A percentile compares a stretch with the other conserved stretches of the same genome.
These are phyloP conservation scores for Trichoderma sp. DNA, from an alignment of 2,329 filamentous ascomycete species.

Conservation along the genomic window DNA sequence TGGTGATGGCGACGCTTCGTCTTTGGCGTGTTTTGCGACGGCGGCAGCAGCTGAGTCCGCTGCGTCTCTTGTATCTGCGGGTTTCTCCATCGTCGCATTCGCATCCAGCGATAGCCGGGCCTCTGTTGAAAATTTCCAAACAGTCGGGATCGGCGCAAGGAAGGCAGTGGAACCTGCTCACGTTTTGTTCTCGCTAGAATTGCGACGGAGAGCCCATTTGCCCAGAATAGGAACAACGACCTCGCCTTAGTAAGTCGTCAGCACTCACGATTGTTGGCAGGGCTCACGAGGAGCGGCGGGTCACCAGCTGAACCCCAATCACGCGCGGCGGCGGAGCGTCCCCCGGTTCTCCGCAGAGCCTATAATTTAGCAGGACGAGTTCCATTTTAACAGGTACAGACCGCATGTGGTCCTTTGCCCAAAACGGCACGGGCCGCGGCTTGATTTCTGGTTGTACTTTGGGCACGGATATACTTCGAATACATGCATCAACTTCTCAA, in stretches of 20 bases:
- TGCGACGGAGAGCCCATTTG: background rate
- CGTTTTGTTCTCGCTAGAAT: background rate
- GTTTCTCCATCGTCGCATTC: conserved; percentile 19
- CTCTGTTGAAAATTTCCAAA: background rate
- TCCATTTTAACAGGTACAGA: background rate
- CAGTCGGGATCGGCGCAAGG: background rate
- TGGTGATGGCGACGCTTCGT: conserved; percentile 1
- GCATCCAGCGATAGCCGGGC: background rate
- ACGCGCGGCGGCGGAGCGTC: background rate
- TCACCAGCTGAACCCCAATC: background rate
- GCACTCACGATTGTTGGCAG: background rate
- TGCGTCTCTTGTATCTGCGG: background rate
- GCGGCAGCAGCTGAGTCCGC: background rate
- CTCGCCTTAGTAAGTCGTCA: background rate
- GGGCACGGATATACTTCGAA: background rate
- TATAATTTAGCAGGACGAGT: background rate
- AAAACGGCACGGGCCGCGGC: conserved; percentile 8
- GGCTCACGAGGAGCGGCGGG: conserved; percentile 8
- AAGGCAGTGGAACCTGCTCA: conserved; percentile 2
- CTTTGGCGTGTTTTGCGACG: background rate
- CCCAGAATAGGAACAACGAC: background rate
- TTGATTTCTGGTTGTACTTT: background rate
- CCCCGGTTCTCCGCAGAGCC: background rate
- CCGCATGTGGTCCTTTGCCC: background rate
- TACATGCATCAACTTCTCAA: background rate